A percentile compares a stretch with the other conserved stretches of the same genome.
These are phyloP conservation scores for Neurospora sp. DNA, from an alignment of 495 filamentous ascomycete species.

Conservation along the genomic window DNA sequence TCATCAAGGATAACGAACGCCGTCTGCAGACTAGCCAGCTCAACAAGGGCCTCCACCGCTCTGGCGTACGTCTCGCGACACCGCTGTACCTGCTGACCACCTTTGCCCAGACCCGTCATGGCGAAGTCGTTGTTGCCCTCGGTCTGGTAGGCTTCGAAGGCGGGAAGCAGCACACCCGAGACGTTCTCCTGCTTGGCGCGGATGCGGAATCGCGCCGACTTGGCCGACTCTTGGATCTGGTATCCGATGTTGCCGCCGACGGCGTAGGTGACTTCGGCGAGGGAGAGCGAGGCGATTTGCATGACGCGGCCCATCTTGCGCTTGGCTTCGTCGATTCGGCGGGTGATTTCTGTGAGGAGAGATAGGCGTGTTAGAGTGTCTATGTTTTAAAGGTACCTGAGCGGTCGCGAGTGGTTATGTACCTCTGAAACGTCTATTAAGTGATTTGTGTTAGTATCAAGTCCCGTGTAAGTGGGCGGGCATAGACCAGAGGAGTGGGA, in stretches of 20 bases:
- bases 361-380: conserved; percentile 2
- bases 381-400: background rate
- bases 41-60: conserved; percentile 92
- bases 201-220: conserved; percentile 81
- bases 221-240: conserved; percentile 93
- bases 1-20: conserved; percentile 97
- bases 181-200: conserved; percentile 97
- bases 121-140: conserved; percentile 95
- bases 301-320: conserved; percentile 99
- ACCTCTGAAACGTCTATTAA: conserved; percentile 75
- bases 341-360: conserved; percentile 65
- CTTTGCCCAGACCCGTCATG: conserved; percentile 91
- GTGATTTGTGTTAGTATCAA: conserved; percentile 6
- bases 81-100: conserved; percentile 91
- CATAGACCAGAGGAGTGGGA: too few species aligned
- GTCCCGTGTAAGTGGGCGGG: background rate
- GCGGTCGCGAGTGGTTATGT: conserved; percentile 6
- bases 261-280: conserved; percentile 96
- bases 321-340: conserved; percentile 96
- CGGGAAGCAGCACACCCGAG: conserved; percentile 83
- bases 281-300: conserved; percentile 96
- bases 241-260: conserved; percentile 93
- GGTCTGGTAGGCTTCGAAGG: conserved; percentile 79
- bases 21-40: conserved; percentile 93
- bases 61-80: conserved; percentile 96